Base-by-base conservation (phyloP, 2,329 filamentous ascomycete species). In the Fusarium dimerum region DNA sequence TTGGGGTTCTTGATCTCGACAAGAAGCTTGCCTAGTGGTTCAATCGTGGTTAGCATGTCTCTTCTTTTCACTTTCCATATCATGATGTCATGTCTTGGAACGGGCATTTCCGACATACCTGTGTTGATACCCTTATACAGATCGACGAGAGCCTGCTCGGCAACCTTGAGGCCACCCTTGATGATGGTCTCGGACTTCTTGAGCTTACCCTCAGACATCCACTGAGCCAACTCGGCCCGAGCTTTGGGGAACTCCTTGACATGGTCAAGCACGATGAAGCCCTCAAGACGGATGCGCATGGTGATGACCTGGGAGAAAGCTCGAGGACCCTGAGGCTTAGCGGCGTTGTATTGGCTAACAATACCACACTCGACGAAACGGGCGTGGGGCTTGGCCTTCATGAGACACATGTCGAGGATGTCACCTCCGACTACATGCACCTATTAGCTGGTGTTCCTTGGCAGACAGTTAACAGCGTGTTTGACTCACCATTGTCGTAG, bases 221-320 rank as follows among this genome's bases (percentile, higher is more conserved):
- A 92, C 59, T 82, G 70, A 1, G 79, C 79, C n/a, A 92, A 73
- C 62, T 90, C 78, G 65, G 80, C 76, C 52, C 80, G 72, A 1
- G 86, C 89, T 41, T 73, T 66, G 1, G 78, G 66, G 66, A 81
- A 89, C 65, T 87, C 77, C 51, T 80, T 74, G 8, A 68, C 72
- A 63, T 80, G 90, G 68, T 92, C 89, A 48, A 89, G 82, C 40
- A 91, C 82, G 57, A 92, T 87, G 70, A 92, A 92, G 1, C 87
- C 87, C 71, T 87, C 79, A 76, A 90, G 82, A 52, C 73, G 79
- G 66, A 85, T 80, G 54, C 82, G 72, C 77, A 82, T 83, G 5
- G 73, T 68, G 44, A 82, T 73, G 53, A 82, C 74, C 72, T 80
- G 79, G 42, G 73, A 71, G 61, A 82, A 79, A 65, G 83, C 80